Evolutionary conservation across 768 basidiomycete species (phyloP), one percentile per base, ranked within the genome.

Genomic region (Strobilomyces echinocephalus): DNA sequence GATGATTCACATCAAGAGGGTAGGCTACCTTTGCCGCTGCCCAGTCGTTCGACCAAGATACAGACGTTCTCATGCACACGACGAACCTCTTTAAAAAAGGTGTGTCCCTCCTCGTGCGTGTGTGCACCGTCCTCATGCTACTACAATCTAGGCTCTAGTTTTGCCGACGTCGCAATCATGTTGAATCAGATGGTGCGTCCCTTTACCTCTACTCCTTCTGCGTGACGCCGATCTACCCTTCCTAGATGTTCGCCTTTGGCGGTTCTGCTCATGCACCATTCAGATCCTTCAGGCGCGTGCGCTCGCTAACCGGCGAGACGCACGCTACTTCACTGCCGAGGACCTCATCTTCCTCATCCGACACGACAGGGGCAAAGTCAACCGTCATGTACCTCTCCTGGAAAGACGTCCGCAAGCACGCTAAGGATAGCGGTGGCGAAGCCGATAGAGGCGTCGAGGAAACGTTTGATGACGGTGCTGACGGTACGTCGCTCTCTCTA

Each of bases 271-370:
- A 24, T 14, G 28, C 16, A 1, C 5, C 3, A 31, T 31, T 50
- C 50, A 91, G 95, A 91, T 97, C 58, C 78, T 93, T 0, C 92
- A 95, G 74, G 93, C 95, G 4, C 85, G 93, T 16, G 83, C 82
- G 2, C 78, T 94, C 5, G 91, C 95, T 0, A 84, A 77, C 46
- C 82, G 89, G 33, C 84, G 95, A 8, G 86, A 87, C 0, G 89
- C 91, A 7, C 86, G 93, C 20, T 91, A 86, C 59, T 79, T 95
- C 36, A 84, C 89, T 3, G 88, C 93, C 0, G 95, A 98, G 69
- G 95, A 98, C 69, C 85, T 98, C 51, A 92, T 98, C 60, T 97
- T 97, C 61, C 85, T 97, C 64, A 93, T 98, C 63, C 85, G 95
- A 6, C 88, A 95, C 62, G 95, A 98, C 73, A 76, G 90, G 58